phyloP scores from a whole-genome alignment of 805 yeast species.

The Ogataea nitratoaversa region DNA sequence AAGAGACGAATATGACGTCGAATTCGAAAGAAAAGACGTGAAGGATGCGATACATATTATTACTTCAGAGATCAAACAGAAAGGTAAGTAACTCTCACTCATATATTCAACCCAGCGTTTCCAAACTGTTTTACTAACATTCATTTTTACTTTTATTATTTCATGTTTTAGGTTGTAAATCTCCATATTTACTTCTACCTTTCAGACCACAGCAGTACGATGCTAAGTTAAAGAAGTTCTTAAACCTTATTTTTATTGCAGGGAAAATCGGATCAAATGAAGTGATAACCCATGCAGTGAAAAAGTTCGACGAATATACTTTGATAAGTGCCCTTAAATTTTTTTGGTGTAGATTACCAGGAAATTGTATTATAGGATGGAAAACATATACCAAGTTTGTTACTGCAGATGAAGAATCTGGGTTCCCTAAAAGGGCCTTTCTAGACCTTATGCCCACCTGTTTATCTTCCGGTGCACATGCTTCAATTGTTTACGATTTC shows the following conservation, averaged over 20 bases:
- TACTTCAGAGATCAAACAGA: constrained; percentile 65
- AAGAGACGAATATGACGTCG: constrained; percentile 27
- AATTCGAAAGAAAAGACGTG: constrained; percentile 61
- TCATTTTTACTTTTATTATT: background rate
- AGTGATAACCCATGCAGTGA: constrained; percentile 38
- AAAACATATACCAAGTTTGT: constrained; percentile 70
- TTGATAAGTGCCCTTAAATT: constrained; percentile 73
- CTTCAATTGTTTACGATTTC: constrained; percentile 84
- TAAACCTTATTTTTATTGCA: constrained; percentile 50
- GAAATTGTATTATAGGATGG: constrained; percentile 81
- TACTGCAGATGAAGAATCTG: constrained; percentile 57
- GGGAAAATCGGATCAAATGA: constrained; percentile 47
- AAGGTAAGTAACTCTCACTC: constrained; percentile 37
- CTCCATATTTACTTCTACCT: constrained; percentile 73
- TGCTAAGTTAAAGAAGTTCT: constrained; percentile 50
- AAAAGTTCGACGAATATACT: constrained; percentile 61
- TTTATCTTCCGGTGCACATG: constrained; percentile 78
- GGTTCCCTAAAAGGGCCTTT: constrained; percentile 70
- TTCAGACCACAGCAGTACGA: constrained; percentile 70
- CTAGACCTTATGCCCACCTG: constrained; percentile 81
- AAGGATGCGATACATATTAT: constrained; percentile 64
- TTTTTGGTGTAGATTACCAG: constrained; percentile 82
- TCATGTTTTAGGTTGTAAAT: constrained; percentile 39
- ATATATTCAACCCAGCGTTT: background rate
- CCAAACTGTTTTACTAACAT: background rate